Conservation (phyloP, 2,329 filamentous ascomycete species). For the Microdochium bolleyi region DNA sequence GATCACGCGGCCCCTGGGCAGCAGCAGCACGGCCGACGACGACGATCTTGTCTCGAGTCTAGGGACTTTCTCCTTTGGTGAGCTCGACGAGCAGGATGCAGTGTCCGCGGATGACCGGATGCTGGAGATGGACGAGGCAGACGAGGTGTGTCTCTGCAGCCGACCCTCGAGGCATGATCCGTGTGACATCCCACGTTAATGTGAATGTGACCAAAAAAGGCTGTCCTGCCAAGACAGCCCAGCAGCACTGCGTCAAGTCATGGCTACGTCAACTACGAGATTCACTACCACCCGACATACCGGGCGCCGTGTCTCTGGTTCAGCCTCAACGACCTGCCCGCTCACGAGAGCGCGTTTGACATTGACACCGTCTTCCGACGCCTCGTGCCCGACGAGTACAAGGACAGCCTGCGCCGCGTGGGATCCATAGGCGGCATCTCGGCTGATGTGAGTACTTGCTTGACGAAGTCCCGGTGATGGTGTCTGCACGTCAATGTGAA, state of each 20-base stretch:
- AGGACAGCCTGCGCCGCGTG: conserved; percentile 47
- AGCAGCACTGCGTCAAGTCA: conserved; percentile 20
- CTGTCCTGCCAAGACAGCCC: conserved; percentile 25
- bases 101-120: conserved; percentile 33
- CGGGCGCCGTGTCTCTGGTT: conserved; percentile 72
- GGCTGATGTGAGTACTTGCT: conserved; percentile 55
- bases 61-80: conserved; percentile 34
- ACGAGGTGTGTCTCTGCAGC: conserved; percentile 31
- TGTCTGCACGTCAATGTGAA: too few relatives aligned
- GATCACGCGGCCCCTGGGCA: conserved; percentile 45
- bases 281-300: conserved; percentile 69
- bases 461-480: conserved; percentile 12
- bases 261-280: conserved; percentile 59
- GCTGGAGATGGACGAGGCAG: conserved; percentile 41
- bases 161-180: too few relatives aligned
- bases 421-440: conserved; percentile 68
- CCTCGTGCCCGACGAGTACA: conserved; percentile 61
- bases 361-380: conserved; percentile 64
- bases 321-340: conserved; percentile 49
- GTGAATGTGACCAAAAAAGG: conserved; percentile 20
- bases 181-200: background rate
- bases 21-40: conserved; percentile 25
- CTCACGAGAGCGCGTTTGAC: conserved; percentile 47
- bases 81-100: conserved; percentile 9
- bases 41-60: conserved; percentile 38